Conservation (phyloP, 139 green algal species). For the Raphidocelis subcapitata region DNA sequence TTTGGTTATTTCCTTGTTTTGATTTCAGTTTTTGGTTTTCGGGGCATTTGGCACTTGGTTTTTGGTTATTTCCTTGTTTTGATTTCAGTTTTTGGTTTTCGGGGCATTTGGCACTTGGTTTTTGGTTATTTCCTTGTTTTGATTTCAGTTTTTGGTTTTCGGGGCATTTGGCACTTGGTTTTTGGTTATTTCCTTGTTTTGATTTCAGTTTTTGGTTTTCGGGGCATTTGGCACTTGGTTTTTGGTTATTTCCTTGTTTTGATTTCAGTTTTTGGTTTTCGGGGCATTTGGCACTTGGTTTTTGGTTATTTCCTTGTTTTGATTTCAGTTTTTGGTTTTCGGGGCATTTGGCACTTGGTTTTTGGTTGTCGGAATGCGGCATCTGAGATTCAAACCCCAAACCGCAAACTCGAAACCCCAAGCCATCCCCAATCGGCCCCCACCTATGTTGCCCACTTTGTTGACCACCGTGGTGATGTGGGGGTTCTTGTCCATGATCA, state of each 20-base stretch:
- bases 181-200: no score
- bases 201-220: no score
- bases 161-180: no score
- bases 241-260: no score
- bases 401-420: neutral
- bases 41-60: neutral
- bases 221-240: no score
- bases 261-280: no score
- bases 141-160: no score
- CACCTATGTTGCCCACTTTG: conserved; percentile 63
- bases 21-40: neutral
- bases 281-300: no score
- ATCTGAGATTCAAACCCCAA: neutral
- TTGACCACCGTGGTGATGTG: conserved; percentile 91
- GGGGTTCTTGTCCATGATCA: conserved; percentile 92
- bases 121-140: no score
- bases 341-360: neutral
- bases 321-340: neutral
- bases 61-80: neutral
- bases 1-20: neutral
- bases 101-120: neutral
- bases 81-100: neutral
- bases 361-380: neutral
- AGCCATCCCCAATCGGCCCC: neutral
- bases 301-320: neutral